Evolutionary conservation across 1,284 basidiomycete species (phyloP).

Genomic region (Cryptococcus sp.): DNA sequence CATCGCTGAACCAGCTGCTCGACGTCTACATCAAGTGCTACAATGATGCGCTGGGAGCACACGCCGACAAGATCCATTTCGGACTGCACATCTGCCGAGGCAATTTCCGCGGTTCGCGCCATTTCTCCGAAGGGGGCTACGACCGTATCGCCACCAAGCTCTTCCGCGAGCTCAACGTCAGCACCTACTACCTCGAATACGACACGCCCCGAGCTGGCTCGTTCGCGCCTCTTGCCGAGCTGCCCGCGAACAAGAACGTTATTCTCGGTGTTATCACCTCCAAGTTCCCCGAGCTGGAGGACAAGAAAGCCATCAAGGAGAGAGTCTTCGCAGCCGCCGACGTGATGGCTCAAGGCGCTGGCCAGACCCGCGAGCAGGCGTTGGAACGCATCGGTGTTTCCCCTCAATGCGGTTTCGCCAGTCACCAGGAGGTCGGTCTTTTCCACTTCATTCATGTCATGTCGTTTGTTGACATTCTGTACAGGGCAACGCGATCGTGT

Average conservation of each 20-base stretch:
- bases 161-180: slow-evolving; percentile 73
- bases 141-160: slow-evolving; percentile 68
- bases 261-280: slow-evolving; percentile 74
- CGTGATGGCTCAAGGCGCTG: slow-evolving; percentile 42
- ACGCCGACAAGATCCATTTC: slow-evolving; percentile 65
- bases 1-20: slow-evolving; percentile 65
- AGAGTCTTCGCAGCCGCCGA: slow-evolving; percentile 68
- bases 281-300: slow-evolving; percentile 69
- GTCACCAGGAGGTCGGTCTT: slow-evolving; percentile 34
- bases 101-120: slow-evolving; percentile 69
- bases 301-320: slow-evolving; percentile 61
- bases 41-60: slow-evolving; percentile 65
- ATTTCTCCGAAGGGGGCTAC: slow-evolving; percentile 74
- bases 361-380: slow-evolving; percentile 22
- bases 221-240: slow-evolving; percentile 66
- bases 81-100: slow-evolving; percentile 77
- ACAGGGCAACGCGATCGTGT: slow-evolving; percentile 37
- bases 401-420: slow-evolving; percentile 44
- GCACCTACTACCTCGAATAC: slow-evolving; percentile 74
- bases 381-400: slow-evolving; percentile 37
- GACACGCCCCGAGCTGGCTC: slow-evolving; percentile 72
- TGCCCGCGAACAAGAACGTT: slow-evolving; percentile 66
- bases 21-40: slow-evolving; percentile 70
- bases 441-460: no score
- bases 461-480: not conserved